Evolutionary conservation across 208 protist genomes (phyloP), one percentile per base, ranked within the genome.

Genomic region (Wallacemonas collosoma): DNA sequence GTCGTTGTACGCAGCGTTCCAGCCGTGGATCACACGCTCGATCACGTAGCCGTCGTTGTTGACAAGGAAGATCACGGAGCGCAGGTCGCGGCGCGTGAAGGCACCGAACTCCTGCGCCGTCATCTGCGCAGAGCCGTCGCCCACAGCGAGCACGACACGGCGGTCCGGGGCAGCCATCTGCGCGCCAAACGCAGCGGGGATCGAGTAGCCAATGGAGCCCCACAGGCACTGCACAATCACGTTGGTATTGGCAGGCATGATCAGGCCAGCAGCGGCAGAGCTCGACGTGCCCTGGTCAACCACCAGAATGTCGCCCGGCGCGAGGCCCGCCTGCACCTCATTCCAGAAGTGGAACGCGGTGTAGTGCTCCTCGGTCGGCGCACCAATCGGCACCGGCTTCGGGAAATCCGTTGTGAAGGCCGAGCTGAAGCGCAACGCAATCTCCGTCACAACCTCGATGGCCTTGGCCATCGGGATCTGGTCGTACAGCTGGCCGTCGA

Each of bases 31-130:
- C 44, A 80, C 66, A 39, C 75, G 74, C 66, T 88, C 80, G 55
- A 83, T 83, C 38, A 79, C 72, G 65, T 86, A 86, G 70, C 83
- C 80, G 57, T 84, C 68, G 72, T 86, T 86, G 78, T 86, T 82
- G 40, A 84, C 68, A n/a, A 86, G 73, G 71, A 89, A 81, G 14
- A 82, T 26, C 68, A 79, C 50, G 36, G 80, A 61, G 41, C 48
- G 73, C 51, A 86, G 62, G 38, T 66, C 60, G 75, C 71, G 40
- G 66, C 82, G 83, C 38, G 66, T 15, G 73, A 84, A 83, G 61
- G 77, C 68, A 71, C 78, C 63, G 50, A 89, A 55, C 73, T 81
- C 75, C 75, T 89, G 80, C 44, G 75, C 66, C 38, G 75, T 86
- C 80, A 86, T 81, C 70, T 81, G 71, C 15, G 81, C 75, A 3